These are phyloP conservation scores for Coemansia sp. DNA, from an alignment of 371 early-diverging fungal species.

Conservation along the genomic window DNA sequence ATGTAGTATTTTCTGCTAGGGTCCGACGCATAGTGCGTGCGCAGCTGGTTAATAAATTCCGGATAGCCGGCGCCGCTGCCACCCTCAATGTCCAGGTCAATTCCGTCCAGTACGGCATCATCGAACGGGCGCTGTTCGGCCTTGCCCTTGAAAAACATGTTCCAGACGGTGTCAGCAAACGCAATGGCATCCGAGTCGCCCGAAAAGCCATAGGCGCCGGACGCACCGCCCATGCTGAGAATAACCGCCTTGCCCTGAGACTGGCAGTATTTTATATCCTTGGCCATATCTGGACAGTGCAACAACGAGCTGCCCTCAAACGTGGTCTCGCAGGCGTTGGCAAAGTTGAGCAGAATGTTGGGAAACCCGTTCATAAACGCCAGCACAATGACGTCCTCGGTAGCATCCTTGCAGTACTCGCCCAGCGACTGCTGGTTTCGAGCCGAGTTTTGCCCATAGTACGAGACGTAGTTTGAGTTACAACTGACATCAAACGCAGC, in stretches of 20 bases:
- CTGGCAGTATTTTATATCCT: slow-evolving; percentile 68
- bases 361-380: slow-evolving; percentile 67
- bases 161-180: slow-evolving; percentile 65
- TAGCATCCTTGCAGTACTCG: slow-evolving; percentile 61
- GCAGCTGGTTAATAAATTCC: slow-evolving; percentile 57
- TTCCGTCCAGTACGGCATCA: slow-evolving; percentile 63
- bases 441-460: slow-evolving; percentile 61
- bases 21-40: slow-evolving; percentile 48
- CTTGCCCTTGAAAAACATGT: slow-evolving; percentile 58
- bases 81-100: slow-evolving; percentile 74
- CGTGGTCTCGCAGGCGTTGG: slow-evolving; percentile 59
- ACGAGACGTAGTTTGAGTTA: slow-evolving; percentile 55
- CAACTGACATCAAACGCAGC: slow-evolving; percentile 35
- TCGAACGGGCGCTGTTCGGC: slow-evolving; percentile 63
- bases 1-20: slow-evolving; percentile 58
- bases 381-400: slow-evolving; percentile 59
- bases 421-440: slow-evolving; percentile 52
- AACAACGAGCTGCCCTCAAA: slow-evolving; percentile 59
- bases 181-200: slow-evolving; percentile 53
- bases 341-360: slow-evolving; percentile 58
- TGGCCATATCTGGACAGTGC: slow-evolving; percentile 60
- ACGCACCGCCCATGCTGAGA: slow-evolving; percentile 69
- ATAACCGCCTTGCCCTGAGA: slow-evolving; percentile 61
- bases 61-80: slow-evolving; percentile 59
- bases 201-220: slow-evolving; percentile 62